Evolutionary conservation across 306 rosid genomes (phyloP), one percentile per base, ranked within the genome.

Genomic region (Vigna mungo): DNA sequence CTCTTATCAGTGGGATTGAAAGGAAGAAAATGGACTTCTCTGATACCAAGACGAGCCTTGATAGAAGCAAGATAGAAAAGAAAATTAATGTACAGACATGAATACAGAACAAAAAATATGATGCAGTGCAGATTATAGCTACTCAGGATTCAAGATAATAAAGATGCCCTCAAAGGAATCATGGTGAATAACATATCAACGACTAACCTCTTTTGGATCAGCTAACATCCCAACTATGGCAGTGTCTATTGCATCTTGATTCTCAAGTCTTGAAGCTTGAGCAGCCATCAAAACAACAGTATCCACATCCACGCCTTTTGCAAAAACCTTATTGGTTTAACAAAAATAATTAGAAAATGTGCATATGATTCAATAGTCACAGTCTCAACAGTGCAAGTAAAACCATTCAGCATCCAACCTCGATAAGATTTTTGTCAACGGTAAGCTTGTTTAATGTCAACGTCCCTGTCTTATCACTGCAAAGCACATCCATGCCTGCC

Each of bases 401-500:
- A 80, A 53, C 15, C 77, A 72, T 74, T 68, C 68, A 68, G 30
- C 32, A 49, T 69, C 84, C 39, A 54, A 93, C 97, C 96, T 93
- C 97, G 27, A 93, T 81, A 55, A 93, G 96, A 81, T 84, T 90
- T 84, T 93, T 90, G 75, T 93, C 97, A 71, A 93, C 97, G 4
- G 86, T 80, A 21, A 93, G 94, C 85, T 89, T 93, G 81, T 93
- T 93, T 56, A 93, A 66, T 11, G 97, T 93, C 72, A 93, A 72
- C 54, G 97, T 93, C 82, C 97, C 97, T 12, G 97, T 93, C 84
- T 93, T 93, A 62, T 93, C 97, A 81, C 97, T 93, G 88, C 96
- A 93, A 84, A 93, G 97, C 72, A 93, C 97, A 51, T 93, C 97
- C 97, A 93, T 93, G 81, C 98, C 97, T 1, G 98, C 98, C 98